Evolutionary conservation across 352 stramenopile genomes (phyloP).

Genomic region (Pythium phragmiticola): DNA sequence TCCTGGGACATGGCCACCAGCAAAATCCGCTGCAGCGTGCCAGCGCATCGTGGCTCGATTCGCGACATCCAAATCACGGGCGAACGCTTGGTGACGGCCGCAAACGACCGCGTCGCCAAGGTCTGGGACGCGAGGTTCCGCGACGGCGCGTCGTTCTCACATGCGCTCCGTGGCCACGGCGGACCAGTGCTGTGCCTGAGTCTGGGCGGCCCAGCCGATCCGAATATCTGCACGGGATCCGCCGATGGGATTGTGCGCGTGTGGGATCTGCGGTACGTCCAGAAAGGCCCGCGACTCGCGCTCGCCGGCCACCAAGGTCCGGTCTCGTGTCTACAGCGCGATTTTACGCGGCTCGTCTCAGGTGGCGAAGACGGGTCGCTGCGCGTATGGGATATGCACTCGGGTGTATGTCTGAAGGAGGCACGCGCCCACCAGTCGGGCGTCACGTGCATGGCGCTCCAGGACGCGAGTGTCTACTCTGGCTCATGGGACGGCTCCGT

Average conservation of each 20-base stretch:
- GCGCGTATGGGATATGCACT: conserved; percentile 81
- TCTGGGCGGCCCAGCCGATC: conserved; percentile 68
- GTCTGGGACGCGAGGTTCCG: conserved; percentile 81
- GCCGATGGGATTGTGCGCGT: conserved; percentile 75
- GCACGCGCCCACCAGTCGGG: conserved; percentile 57
- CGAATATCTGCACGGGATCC: conserved; percentile 74
- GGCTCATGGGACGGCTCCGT: conserved; percentile 74
- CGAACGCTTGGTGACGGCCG: conserved; percentile 66
- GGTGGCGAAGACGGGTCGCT: conserved; percentile 71
- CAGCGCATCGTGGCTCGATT: conserved; percentile 52
- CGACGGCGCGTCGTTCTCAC: conserved; percentile 39
- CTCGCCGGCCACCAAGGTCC: conserved; percentile 48
- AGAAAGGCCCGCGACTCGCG: conserved; percentile 62
- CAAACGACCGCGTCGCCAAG: conserved; percentile 73
- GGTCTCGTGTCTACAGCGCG: conserved; percentile 67
- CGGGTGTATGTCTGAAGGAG: conserved; percentile 61
- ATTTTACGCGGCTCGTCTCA: conserved; percentile 82
- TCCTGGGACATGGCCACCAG: conserved; percentile 64
- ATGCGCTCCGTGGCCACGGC: conserved; percentile 59
- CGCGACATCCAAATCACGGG: conserved; percentile 73
- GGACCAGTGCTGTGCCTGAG: conserved; percentile 70
- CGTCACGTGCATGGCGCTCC: conserved; percentile 61
- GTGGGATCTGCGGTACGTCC: conserved; percentile 79
- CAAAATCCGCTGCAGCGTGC: conserved; percentile 57
- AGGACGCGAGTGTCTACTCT: conserved; percentile 66